phyloP scores from a whole-genome alignment of 2,329 filamentous ascomycete genomes.

The Colletotrichum chrysophilum region DNA sequence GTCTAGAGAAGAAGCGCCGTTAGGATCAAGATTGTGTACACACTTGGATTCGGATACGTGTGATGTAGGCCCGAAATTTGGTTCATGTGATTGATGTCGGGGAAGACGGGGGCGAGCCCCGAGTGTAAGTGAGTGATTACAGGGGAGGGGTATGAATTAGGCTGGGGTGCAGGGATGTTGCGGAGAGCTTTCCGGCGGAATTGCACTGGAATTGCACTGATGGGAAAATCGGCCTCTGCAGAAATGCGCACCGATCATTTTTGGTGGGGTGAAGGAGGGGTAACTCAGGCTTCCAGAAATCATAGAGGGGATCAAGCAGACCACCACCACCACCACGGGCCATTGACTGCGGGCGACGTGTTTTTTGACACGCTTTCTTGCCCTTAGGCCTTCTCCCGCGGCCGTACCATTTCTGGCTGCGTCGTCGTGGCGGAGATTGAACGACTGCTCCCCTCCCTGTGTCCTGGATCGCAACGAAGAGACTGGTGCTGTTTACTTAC shows the following conservation, averaged over 20 bases:
- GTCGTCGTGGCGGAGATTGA: background rate
- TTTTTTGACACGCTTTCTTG: background rate
- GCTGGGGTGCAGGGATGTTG: background rate
- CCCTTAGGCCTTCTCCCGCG: background rate
- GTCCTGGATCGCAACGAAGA: background rate
- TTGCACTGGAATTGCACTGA: background rate
- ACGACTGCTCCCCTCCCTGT: background rate
- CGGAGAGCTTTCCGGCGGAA: slow-evolving; percentile 18
- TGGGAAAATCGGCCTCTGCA: background rate
- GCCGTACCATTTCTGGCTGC: background rate
- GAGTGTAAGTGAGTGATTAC: slow-evolving; percentile 4
- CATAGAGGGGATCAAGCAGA: background rate
- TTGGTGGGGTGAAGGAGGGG: slow-evolving; percentile 23
- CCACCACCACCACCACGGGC: background rate
- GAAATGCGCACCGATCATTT: slow-evolving; percentile 5
- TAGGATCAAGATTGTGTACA: background rate
- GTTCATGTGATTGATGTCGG: background rate
- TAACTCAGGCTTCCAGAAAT: slow-evolving; percentile 1
- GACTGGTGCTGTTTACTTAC: slow-evolving; percentile 43
- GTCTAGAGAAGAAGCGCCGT: slow-evolving; percentile 51
- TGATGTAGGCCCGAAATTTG: background rate
- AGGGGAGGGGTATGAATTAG: background rate
- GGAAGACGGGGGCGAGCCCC: background rate
- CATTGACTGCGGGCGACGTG: background rate
- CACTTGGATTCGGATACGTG: background rate